Evolutionary conservation across 2,329 filamentous ascomycete species (phyloP), one percentile per base, ranked within the genome.

Genomic region (Beauveria medogensis): DNA sequence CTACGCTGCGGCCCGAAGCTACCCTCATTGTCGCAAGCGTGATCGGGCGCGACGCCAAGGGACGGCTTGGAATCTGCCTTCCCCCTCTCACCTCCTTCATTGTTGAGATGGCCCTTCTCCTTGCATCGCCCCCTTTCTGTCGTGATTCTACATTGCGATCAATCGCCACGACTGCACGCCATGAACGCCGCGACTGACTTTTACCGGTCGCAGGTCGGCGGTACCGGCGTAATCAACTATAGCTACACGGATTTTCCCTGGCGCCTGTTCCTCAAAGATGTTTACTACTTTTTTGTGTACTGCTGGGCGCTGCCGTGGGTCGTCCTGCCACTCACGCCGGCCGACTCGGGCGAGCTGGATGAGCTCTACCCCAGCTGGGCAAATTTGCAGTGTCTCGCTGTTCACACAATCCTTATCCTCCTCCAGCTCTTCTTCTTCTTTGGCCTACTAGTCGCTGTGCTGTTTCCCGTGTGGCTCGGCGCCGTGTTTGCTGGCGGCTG

Each of bases 381-480:
- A 48, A 91, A 91, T 65, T 40, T 85, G 1, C 79, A 78, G 65
- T 82, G 80, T 61, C 70, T 90, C 24, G 67, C 72, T 18, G 68
- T 88, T 6, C 89, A 92, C 66, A 37, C 76, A 3, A 58, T 89
- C 46, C 77, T 91, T 3, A 69, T 80, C 34, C 58, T 87, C 12
- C 68, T 83, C n/a, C 88, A 91, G 72, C 65, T 83, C 0, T 66
- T 67, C 0, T 89, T 90, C 68, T 68, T 91, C 9, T 16, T 88
- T 0, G 78, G 78, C 0, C 67, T 91, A 2, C 82, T 86, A 0
- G 69, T 82, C 2, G 70, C 76, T 46, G 34, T 80, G 53, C 40
- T 79, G 56, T 64, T 83, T 59, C 80, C 78, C 26, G 68, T 82
- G 48, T 86, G 80, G 78, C 70, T 75, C 34, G 78, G 78, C 1